These are phyloP conservation scores for Vachellia collinsii DNA, from an alignment of 306 rosid genomes.

Conservation along the genomic window DNA sequence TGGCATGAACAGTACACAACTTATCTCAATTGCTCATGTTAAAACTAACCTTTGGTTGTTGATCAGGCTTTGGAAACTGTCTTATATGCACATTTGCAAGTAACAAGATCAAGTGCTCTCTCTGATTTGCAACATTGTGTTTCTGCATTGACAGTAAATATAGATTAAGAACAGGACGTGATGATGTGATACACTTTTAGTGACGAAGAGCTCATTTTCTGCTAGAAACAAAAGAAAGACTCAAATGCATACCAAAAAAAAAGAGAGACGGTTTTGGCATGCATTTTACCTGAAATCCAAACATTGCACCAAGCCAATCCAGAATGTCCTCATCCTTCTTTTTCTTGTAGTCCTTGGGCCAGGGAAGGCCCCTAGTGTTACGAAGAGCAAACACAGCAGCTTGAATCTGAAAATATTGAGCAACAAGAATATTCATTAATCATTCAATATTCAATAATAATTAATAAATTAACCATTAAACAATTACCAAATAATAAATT, in stretches of 20 bases:
- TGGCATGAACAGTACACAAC: not conserved
- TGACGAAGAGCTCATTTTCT: not conserved
- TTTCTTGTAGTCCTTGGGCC: conserved; percentile 87
- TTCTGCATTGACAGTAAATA: conserved; percentile 57
- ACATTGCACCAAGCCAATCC: conserved; percentile 97
- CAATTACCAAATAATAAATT: not conserved
- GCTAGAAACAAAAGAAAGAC: not conserved
- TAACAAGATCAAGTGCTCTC: conserved; percentile 90
- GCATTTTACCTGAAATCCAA: conserved; percentile 88
- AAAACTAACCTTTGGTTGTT: conserved; percentile 90
- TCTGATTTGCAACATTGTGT: conserved; percentile 90
- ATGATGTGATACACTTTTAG: conserved; percentile 28
- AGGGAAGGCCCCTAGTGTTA: conserved; percentile 90
- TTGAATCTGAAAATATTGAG: conserved; percentile 64
- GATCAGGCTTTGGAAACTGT: conserved; percentile 95
- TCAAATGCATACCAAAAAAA: conserved; percentile 1
- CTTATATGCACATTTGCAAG: conserved; percentile 98
- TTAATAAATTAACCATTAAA: not conserved
- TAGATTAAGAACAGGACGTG: conserved; percentile 9
- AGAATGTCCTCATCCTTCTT: conserved; percentile 89
- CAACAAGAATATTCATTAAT: conserved; percentile 8
- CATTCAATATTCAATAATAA: not conserved
- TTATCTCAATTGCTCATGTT: not conserved
- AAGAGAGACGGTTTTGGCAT: not conserved
- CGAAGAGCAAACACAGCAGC: conserved; percentile 95